These are phyloP conservation scores for Lactarius deliciosus DNA, from an alignment of 768 basidiomycete species.

Conservation along the genomic window DNA sequence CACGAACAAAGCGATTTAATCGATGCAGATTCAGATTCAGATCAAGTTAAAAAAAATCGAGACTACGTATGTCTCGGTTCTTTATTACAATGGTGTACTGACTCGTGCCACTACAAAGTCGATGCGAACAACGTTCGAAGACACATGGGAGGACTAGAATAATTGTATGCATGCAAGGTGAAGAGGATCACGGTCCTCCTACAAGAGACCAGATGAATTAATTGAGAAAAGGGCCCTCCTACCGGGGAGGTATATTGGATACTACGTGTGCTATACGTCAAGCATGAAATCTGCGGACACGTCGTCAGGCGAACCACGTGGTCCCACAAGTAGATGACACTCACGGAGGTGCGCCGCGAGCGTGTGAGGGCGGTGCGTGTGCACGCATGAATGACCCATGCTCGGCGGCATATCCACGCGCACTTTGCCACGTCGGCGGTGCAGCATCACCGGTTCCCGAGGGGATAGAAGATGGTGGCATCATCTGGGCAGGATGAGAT, in stretches of 20 bases:
- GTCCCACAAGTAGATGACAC: not conserved
- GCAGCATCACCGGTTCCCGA: conserved; percentile 17
- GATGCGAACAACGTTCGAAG: conserved; percentile 8
- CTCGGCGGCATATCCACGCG: conserved; percentile 22
- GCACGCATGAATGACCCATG: conserved; percentile 26
- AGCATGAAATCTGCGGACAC: conserved; percentile 16
- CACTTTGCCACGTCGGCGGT: conserved; percentile 11
- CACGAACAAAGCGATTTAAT: conserved; percentile 5
- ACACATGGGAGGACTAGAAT: not conserved
- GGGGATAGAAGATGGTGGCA: conserved; percentile 23
- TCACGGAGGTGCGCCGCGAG: conserved; percentile 25
- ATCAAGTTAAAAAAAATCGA: not conserved
- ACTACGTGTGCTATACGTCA: conserved; percentile 5
- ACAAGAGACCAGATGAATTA: not conserved
- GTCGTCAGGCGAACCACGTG: not conserved
- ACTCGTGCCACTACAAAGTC: conserved; percentile 18
- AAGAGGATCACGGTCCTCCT: not conserved
- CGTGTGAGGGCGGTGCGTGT: conserved; percentile 22
- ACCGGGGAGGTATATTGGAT: not conserved
- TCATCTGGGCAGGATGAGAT: conserved; percentile 23
- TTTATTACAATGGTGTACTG: conserved; percentile 15
- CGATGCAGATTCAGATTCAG: not conserved
- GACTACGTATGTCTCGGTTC: conserved; percentile 4
- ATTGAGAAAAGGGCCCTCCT: not conserved
- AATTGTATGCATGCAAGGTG: conserved; percentile 5